Evolutionary conservation across 352 stramenopile species (phyloP).

Genomic region (Phytophthora nicotianae): DNA sequence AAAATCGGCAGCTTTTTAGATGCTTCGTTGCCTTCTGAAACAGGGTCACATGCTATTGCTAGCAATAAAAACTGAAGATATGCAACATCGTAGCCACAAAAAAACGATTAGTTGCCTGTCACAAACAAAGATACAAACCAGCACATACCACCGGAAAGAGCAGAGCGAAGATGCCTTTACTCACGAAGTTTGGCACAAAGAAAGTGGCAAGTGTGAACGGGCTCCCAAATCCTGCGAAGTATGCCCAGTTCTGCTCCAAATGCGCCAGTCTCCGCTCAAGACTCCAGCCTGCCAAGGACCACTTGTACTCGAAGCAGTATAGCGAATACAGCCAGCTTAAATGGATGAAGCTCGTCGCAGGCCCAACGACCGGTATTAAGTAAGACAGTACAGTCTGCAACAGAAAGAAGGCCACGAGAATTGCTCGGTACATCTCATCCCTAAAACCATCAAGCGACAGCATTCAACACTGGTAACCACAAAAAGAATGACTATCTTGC

Average conservation of each 20-base stretch:
- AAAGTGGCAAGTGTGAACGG: constrained; percentile 89
- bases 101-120: background rate
- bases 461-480: background rate
- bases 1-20: constrained; percentile 77
- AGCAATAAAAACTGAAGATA: constrained; percentile 76
- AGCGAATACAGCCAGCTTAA: constrained; percentile 89
- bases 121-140: background rate
- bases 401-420: constrained; percentile 87
- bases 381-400: constrained; percentile 87
- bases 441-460: constrained; percentile 16
- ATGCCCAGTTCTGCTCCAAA: constrained; percentile 89
- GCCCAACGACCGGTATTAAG: constrained; percentile 75
- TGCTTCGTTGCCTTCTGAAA: constrained; percentile 52
- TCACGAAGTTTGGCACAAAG: constrained; percentile 91
- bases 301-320: constrained; percentile 93
- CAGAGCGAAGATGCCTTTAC: constrained; percentile 89
- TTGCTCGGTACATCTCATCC: constrained; percentile 86
- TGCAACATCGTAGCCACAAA: background rate
- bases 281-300: constrained; percentile 86
- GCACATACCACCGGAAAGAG: constrained; percentile 81
- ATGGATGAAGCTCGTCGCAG: constrained; percentile 82
- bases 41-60: constrained; percentile 78
- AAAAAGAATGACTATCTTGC: background rate
- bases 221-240: constrained; percentile 87
- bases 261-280: constrained; percentile 78